Percentiles rank a stretch among this genome's conserved stretches.
Conservation (phyloP, 306 rosid genomes). For the Hylodesmum podocarpum region DNA sequence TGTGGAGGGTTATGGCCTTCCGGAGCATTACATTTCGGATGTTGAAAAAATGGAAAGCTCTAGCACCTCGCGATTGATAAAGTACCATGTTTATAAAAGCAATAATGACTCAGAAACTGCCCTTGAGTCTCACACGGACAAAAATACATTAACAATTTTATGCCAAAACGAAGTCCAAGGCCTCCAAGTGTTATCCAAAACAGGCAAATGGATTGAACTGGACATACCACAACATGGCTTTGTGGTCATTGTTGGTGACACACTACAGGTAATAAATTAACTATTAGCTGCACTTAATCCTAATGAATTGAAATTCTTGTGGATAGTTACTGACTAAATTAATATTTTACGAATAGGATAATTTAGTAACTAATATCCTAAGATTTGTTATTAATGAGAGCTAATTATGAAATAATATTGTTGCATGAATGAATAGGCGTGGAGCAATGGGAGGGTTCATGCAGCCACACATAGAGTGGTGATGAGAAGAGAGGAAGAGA, state of each 20-base stretch:
- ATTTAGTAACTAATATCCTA: too few species aligned
- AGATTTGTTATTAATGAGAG: too few species aligned
- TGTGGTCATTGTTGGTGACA: conserved; percentile 48
- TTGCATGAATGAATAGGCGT: conserved; percentile 34
- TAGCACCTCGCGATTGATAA: conserved; percentile 31
- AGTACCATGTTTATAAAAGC: conserved; percentile 35
- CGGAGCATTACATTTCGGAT: conserved; percentile 24
- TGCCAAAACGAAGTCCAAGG: conserved; percentile 56
- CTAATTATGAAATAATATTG: too few species aligned
- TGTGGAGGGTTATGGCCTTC: conserved; percentile 40
- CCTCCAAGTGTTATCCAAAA: conserved; percentile 43
- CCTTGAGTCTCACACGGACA: conserved; percentile 54
- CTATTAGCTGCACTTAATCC: not conserved
- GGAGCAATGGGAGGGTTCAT: conserved; percentile 62
- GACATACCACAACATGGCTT: conserved; percentile 31
- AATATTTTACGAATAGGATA: too few species aligned
- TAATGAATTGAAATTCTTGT: not conserved
- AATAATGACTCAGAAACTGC: conserved; percentile 9
- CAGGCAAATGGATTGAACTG: conserved; percentile 46
- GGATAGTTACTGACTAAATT: too few species aligned
- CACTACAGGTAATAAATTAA: conserved; percentile 36
- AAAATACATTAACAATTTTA: conserved; percentile 36
- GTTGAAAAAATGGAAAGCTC: conserved; percentile 30
- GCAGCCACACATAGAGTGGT: conserved; percentile 53
- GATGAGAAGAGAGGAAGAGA: conserved; percentile 39